Conservation (phyloP, 345 rosid genomes). For the Lagerstroemia speciosa region DNA sequence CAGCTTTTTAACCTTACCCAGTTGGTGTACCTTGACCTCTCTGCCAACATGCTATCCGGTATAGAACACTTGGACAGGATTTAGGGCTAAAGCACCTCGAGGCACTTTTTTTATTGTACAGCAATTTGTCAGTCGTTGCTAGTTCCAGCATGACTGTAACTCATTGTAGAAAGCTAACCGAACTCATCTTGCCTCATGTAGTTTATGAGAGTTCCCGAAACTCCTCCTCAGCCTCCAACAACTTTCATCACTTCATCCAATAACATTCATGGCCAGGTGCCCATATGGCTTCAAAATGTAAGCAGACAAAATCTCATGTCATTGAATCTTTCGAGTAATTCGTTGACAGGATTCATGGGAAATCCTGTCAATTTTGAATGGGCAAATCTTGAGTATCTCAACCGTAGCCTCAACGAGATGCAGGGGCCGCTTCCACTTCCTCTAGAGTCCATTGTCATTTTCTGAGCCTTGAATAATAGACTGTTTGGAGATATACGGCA, state of each 20-base stretch:
- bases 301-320: not conserved
- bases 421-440: conserved; percentile 10
- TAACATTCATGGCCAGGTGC: conserved; percentile 6
- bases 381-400: not conserved
- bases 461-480: not conserved
- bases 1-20: not conserved
- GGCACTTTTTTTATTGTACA: conserved; percentile 1
- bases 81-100: not conserved
- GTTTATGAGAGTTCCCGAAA: conserved; percentile 1
- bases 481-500: not conserved
- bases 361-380: not conserved
- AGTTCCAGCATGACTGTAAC: too few species aligned
- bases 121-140: conserved; percentile 8
- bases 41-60: conserved; percentile 7
- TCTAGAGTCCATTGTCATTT: not conserved
- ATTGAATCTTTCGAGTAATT: conserved; percentile 8
- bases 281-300: conserved; percentile 4
- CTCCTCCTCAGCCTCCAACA: too few species aligned
- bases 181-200: conserved; percentile 8
- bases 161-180: not conserved
- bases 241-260: too few species aligned
- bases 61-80: not conserved
- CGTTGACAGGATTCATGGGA: not conserved
- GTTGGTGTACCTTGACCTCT: not conserved
- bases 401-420: conserved; percentile 5